Evolutionary conservation across 192 early-diverging fungal genomes (phyloP), one percentile per base, ranked within the genome.

Genomic region (Dissophora globulifera): DNA sequence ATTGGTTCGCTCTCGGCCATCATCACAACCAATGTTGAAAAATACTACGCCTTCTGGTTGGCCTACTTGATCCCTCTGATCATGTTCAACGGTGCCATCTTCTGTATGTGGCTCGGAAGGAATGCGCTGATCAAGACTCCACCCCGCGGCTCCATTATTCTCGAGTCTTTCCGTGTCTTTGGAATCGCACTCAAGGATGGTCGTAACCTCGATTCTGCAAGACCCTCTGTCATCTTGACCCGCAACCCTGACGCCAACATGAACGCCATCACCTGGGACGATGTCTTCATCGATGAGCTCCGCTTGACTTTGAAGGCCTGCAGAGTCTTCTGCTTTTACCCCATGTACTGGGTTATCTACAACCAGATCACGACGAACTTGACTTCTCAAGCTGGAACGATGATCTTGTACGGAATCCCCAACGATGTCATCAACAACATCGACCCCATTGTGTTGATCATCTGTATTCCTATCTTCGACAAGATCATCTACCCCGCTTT

Each of bases 261-360:
- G 27, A 26, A 58, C 1, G 42, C 55, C 4, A 51, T 84, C 23
- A 84, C 79, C 50, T 93, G 90, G 90, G 84, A 90, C 49, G 90
- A 92, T 81, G 72, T 79, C 49, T 93, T 93, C 57, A 83, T 93
- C 43, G 87, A 89, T 50, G 90, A 93, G 64, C 83, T 91, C 58
- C 78, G 78, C 29, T 67, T 80, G 31, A 80, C 86, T 1, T 55
- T 91, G 32, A 79, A 84, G 49, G 88, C 90, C 31, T 91, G 89
- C 82, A 79, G 79, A 52, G 85, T 93, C 41, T 92, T 92, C 72
- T 70, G 84, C 33, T 88, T 84, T 71, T 93, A 80, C 72, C 92
- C 92, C 2, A 55, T 93, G 63, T 93, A 86, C 82, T 93, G 90
- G 92, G 82, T 90, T 33, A 86, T 87, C 38, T 90, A 89, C 59